These are phyloP conservation scores for Neophaeococcomyces mojaviensis DNA, from an alignment of 2,329 filamentous ascomycete genomes.

Conservation along the genomic window DNA sequence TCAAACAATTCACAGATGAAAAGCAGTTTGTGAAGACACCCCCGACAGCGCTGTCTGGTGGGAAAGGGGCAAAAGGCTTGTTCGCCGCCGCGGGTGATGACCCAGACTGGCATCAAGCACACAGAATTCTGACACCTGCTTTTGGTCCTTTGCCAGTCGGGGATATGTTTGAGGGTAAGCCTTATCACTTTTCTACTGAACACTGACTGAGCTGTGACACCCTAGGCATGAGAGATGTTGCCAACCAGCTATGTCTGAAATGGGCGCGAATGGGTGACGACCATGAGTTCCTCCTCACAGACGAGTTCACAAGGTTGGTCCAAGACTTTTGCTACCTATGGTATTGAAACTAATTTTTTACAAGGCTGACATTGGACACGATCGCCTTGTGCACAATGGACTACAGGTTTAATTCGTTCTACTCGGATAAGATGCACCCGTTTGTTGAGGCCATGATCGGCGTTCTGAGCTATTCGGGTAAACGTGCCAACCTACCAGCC, in stretches of 20 bases:
- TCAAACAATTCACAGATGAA: conserved; percentile 59
- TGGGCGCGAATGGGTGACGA: conserved; percentile 46
- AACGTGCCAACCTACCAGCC: conserved; percentile 41
- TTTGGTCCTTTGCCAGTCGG: conserved; percentile 17
- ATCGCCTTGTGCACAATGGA: conserved; percentile 51
- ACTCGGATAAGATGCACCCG: conserved; percentile 59
- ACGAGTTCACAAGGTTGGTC: conserved; percentile 59
- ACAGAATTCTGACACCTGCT: conserved; percentile 18
- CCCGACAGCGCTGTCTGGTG: conserved; percentile 40
- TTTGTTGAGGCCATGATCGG: conserved; percentile 61
- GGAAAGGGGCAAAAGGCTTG: conserved; percentile 57
- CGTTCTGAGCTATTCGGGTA: conserved; percentile 50
- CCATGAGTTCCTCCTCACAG: conserved; percentile 50
- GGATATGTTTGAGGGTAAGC: conserved; percentile 15
- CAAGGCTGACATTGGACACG: conserved; percentile 25
- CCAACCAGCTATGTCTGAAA: conserved; percentile 32
- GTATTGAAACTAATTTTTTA: conserved; percentile 46
- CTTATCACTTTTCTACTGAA: background rate
- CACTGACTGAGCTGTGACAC: conserved; percentile 18
- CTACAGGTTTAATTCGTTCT: conserved; percentile 70
- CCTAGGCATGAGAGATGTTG: conserved; percentile 32
- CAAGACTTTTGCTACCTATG: conserved; percentile 61
- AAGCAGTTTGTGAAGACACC: conserved; percentile 48
- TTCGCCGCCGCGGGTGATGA: conserved; percentile 49
- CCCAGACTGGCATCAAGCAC: conserved; percentile 17